Percentiles rank a stretch among this genome's conserved stretches.
Conservation (phyloP, 2,329 filamentous ascomycete genomes). For the Trichophyton verrucosum region DNA sequence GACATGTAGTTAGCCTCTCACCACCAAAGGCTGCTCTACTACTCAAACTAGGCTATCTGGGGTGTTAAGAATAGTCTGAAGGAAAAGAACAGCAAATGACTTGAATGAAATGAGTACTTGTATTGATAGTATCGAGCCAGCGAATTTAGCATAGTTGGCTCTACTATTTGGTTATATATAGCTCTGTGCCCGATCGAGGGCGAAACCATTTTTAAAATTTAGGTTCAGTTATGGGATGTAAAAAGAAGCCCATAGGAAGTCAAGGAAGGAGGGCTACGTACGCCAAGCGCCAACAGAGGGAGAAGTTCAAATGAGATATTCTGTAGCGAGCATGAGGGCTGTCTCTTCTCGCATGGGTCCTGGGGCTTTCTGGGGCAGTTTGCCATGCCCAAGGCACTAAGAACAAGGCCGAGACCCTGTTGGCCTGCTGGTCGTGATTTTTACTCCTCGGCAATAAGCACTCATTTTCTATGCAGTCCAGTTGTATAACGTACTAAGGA, state of each 20-base stretch:
- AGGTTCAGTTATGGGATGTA: background rate
- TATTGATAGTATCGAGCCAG: no score
- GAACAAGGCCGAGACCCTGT: background rate
- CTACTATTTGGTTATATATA: background rate
- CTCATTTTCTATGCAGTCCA: background rate
- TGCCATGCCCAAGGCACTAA: background rate
- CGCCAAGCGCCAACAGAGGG: background rate
- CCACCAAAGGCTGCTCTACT: background rate
- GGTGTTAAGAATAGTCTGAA: background rate
- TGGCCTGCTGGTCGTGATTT: background rate
- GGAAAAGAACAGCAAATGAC: no score
- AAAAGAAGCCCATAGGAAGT: background rate
- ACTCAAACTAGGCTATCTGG: no score
- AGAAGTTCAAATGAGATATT: background rate
- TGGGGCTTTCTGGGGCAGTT: background rate
- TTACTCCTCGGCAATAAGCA: background rate
- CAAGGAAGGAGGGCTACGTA: background rate
- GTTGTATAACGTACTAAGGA: background rate
- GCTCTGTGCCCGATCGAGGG: background rate
- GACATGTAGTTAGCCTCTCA: background rate
- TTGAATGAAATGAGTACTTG: no score
- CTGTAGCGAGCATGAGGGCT: background rate
- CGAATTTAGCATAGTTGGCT: background rate
- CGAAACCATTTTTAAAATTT: background rate
- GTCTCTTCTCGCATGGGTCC: background rate